phyloP scores from a whole-genome alignment of 2,329 filamentous ascomycete species.

The Verticillium nonalfalfae region DNA sequence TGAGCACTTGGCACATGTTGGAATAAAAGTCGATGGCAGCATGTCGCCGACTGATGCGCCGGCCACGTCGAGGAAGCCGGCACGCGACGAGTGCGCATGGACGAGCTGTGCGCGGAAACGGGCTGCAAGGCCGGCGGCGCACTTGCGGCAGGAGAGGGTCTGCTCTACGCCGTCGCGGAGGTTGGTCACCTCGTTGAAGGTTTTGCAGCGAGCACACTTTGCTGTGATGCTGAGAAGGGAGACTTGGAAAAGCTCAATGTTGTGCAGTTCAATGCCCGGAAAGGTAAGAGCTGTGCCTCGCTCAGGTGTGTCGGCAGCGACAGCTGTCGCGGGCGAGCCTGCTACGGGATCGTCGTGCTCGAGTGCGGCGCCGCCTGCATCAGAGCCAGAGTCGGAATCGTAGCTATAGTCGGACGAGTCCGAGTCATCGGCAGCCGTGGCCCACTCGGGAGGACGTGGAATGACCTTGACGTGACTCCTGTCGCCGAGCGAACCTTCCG shows the following conservation, averaged over 20 bases:
- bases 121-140: slow-evolving; percentile 43
- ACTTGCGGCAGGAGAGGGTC: slow-evolving; percentile 51
- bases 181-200: slow-evolving; percentile 61
- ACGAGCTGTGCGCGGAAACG: slow-evolving; percentile 63
- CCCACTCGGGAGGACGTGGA: slow-evolving; percentile 73
- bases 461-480: slow-evolving; percentile 65
- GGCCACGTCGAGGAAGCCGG: slow-evolving; percentile 71
- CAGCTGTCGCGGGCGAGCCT: not conserved
- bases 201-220: slow-evolving; percentile 76
- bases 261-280: slow-evolving; percentile 68
- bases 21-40: slow-evolving; percentile 72
- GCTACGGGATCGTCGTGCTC: slow-evolving; percentile 17
- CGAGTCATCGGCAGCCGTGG: slow-evolving; percentile 36
- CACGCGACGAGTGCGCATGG: slow-evolving; percentile 66
- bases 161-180: slow-evolving; percentile 52
- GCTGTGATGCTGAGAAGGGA: slow-evolving; percentile 60
- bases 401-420: slow-evolving; percentile 34
- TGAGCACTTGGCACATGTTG: slow-evolving; percentile 73
- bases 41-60: slow-evolving; percentile 72
- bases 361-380: slow-evolving; percentile 35
- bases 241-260: slow-evolving; percentile 70
- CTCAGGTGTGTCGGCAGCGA: slow-evolving; percentile 39
- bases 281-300: slow-evolving; percentile 73
- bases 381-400: slow-evolving; percentile 36
- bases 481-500: slow-evolving; percentile 27